Conservation (phyloP, 1,284 basidiomycete species). For the Cryptococcus neoformans region DNA sequence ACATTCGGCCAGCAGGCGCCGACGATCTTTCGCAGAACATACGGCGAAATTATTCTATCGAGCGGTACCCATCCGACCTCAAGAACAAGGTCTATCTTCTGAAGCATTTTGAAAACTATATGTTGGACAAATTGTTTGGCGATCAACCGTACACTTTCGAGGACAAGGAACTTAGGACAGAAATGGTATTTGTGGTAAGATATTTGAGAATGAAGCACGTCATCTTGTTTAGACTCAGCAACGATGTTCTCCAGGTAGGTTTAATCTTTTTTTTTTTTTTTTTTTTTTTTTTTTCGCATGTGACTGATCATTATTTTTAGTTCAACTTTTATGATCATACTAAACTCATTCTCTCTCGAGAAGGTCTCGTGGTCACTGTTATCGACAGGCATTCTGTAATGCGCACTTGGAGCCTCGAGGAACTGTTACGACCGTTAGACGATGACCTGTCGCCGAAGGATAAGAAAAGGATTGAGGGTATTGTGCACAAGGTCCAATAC, state of each 20-base stretch:
- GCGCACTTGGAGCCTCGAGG: constrained; percentile 68
- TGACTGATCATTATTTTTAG: constrained; percentile 51
- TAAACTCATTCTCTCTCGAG: constrained; percentile 81
- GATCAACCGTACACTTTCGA: constrained; percentile 76
- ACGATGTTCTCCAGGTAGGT: constrained; percentile 82
- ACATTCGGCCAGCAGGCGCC: constrained; percentile 53
- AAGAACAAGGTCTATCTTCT: constrained; percentile 85
- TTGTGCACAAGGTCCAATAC: constrained; percentile 43
- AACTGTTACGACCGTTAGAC: constrained; percentile 57
- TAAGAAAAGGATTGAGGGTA: constrained; percentile 32
- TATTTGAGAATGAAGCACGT: constrained; percentile 96
- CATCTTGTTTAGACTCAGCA: constrained; percentile 93
- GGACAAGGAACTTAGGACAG: constrained; percentile 64
- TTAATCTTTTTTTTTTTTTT: neutral
- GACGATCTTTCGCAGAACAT: constrained; percentile 22
- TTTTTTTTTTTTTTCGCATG: neutral
- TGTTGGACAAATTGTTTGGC: constrained; percentile 79
- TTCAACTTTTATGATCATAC: constrained; percentile 99
- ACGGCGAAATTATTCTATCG: constrained; percentile 44
- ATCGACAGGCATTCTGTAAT: constrained; percentile 85
- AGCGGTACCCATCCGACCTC: constrained; percentile 55
- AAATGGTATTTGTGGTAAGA: constrained; percentile 93
- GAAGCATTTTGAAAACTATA: constrained; percentile 89
- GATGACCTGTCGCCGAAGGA: constrained; percentile 26
- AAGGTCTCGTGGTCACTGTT: constrained; percentile 75